A percentile compares a stretch with the other conserved stretches of the same genome.
phyloP scores from a whole-genome alignment of 169 alveolate genomes.

The Cystoisospora suis region DNA sequence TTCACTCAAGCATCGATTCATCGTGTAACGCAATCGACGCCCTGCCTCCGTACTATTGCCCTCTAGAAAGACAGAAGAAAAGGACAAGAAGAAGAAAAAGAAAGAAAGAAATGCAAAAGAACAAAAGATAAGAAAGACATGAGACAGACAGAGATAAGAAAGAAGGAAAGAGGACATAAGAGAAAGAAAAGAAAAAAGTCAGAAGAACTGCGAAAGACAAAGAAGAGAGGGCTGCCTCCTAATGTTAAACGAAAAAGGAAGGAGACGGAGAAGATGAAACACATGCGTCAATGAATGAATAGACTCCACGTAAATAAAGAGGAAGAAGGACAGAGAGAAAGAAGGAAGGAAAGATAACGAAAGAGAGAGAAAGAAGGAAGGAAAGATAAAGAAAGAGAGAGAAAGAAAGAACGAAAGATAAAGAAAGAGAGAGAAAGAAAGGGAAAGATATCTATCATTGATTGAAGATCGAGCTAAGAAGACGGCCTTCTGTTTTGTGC shows the following conservation, averaged over 20 bases:
- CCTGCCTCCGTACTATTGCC: conserved; percentile 60
- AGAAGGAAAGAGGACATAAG: background rate
- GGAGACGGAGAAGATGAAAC: background rate
- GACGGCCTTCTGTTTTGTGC: too few species aligned
- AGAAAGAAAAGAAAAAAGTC: background rate
- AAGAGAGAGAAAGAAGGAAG: background rate
- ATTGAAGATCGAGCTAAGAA: too few species aligned
- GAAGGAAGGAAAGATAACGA: background rate
- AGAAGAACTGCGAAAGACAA: background rate
- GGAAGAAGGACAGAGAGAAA: background rate
- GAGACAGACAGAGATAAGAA: background rate
- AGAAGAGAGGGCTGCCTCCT: background rate
- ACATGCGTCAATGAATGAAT: background rate
- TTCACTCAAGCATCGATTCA: background rate
- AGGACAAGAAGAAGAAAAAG: background rate
- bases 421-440: background rate
- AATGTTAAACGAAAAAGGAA: background rate
- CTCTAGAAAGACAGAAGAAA: background rate
- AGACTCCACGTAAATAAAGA: background rate
- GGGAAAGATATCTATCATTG: too few species aligned
- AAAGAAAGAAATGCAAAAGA: background rate
- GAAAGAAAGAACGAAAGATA: background rate
- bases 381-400: background rate
- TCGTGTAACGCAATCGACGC: conserved; percentile 41
- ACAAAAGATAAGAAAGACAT: background rate